Conservation (phyloP, 192 early-diverging fungal genomes). For the Piromyces finnis region DNA sequence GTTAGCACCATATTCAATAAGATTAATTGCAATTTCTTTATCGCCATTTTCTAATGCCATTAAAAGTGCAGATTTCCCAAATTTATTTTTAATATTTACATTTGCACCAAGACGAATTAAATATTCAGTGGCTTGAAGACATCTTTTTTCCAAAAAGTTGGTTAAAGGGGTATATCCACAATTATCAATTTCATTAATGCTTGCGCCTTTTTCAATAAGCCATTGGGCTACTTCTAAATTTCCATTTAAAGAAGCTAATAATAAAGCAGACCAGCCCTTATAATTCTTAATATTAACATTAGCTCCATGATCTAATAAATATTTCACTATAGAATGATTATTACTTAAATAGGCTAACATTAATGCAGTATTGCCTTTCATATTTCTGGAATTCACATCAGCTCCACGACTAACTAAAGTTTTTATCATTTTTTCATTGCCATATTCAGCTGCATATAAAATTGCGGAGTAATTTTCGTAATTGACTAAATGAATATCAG, state of each 20-base stretch:
- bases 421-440: not conserved
- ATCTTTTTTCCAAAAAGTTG: not conserved
- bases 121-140: not conserved
- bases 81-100: not conserved
- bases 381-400: not conserved
- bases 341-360: not conserved
- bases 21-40: not conserved
- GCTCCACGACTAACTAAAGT: not conserved
- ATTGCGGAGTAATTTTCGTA: not conserved
- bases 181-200: not conserved
- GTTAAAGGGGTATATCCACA: not conserved
- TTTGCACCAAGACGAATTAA: not conserved
- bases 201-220: not conserved
- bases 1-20: not conserved
- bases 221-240: not conserved
- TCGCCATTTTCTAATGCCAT: not conserved
- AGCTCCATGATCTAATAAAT: not conserved
- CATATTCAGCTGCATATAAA: not conserved
- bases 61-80: not conserved
- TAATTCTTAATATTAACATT: not conserved
- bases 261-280: not conserved
- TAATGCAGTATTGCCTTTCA: not conserved
- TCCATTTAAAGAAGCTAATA: not conserved
- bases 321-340: not conserved
- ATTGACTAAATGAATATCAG: not conserved